phyloP scores from a whole-genome alignment of 805 yeast genomes.

The Wickerhamomyces ciferrii region DNA sequence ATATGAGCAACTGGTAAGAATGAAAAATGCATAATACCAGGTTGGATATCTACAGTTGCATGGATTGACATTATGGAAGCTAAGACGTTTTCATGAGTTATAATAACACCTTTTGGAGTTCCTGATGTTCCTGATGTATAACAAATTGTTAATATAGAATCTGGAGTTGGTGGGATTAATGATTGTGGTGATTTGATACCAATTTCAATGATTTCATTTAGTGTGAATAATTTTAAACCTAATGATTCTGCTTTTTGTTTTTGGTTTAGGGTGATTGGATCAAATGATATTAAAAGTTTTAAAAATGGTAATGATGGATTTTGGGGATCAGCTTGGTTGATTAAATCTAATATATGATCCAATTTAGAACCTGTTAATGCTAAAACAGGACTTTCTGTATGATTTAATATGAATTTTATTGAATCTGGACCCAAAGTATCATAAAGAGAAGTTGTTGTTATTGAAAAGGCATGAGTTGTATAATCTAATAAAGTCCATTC shows the following conservation, averaged over 20 bases:
- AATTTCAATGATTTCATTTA: not conserved
- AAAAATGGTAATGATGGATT: not conserved
- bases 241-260: not conserved
- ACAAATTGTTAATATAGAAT: constrained; percentile 47
- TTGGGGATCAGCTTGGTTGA: too few species aligned
- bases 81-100: constrained; percentile 32
- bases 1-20: constrained; percentile 51
- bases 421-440: constrained; percentile 51
- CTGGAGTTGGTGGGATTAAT: constrained; percentile 37
- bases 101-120: constrained; percentile 57
- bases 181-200: constrained; percentile 18
- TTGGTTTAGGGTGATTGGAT: not conserved
- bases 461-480: constrained; percentile 51
- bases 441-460: constrained; percentile 39
- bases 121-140: constrained; percentile 72
- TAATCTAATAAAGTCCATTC: constrained; percentile 65
- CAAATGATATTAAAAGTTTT: not conserved
- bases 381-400: constrained; percentile 49
- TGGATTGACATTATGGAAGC: not conserved
- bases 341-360: not conserved
- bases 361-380: not conserved
- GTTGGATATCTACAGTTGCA: constrained; percentile 30
- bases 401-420: constrained; percentile 48
- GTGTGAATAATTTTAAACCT: not conserved
- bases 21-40: constrained; percentile 16